These are phyloP conservation scores for Aureobasidium zeae DNA, from an alignment of 2,329 filamentous ascomycete species.

Conservation along the genomic window DNA sequence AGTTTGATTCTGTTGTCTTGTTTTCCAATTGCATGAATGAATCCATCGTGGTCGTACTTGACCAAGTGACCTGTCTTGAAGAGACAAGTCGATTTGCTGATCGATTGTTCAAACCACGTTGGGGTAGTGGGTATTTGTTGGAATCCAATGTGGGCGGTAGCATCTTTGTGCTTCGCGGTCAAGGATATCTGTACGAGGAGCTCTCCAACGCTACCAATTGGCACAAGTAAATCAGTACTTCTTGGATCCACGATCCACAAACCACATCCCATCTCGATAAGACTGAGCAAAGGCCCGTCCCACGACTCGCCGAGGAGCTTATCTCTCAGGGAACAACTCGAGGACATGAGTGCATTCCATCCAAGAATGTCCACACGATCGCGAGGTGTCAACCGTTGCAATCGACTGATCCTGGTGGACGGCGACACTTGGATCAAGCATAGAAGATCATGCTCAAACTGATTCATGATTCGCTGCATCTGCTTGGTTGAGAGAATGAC, in stretches of 20 bases:
- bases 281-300: too few species aligned
- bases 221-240: background rate
- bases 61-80: background rate
- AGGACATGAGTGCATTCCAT: too few species aligned
- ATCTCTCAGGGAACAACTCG: too few species aligned
- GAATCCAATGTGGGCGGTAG: too few species aligned
- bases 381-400: background rate
- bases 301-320: too few species aligned
- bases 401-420: background rate
- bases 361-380: too few species aligned
- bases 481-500: background rate
- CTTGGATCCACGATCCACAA: background rate
- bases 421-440: background rate
- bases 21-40: background rate
- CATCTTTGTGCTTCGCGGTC: background rate
- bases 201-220: background rate
- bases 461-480: background rate
- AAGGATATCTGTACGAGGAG: background rate
- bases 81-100: background rate
- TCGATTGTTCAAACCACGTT: too few species aligned
- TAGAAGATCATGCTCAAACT: background rate
- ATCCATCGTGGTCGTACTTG: background rate
- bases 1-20: background rate
- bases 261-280: background rate
- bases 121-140: too few species aligned